phyloP scores from a whole-genome alignment of 2,329 filamentous ascomycete genomes.

The Cercospora sp. region DNA sequence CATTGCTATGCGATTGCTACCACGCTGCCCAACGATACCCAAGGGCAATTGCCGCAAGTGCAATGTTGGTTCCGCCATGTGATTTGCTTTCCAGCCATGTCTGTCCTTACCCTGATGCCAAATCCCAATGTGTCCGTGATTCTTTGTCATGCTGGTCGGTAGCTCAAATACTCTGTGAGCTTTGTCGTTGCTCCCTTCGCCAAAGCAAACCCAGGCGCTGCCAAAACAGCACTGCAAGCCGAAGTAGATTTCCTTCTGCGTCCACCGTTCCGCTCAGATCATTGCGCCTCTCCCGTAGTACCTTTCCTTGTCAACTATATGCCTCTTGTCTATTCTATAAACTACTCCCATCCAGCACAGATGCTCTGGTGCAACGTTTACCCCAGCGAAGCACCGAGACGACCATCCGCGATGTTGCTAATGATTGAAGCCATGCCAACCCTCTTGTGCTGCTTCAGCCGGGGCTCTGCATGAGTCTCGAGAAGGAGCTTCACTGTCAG shows the following conservation, averaged over 20 bases:
- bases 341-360: background rate
- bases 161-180: background rate
- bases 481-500: background rate
- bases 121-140: background rate
- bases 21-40: background rate
- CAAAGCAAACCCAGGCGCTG: background rate
- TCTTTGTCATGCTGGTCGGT: background rate
- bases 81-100: background rate
- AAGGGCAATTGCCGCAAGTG: background rate
- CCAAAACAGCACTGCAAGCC: background rate
- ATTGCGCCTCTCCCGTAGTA: background rate
- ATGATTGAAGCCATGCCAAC: background rate
- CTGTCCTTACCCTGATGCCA: background rate
- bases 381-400: background rate
- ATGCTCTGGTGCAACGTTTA: background rate
- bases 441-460: background rate
- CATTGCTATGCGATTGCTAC: background rate
- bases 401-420: background rate
- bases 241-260: background rate
- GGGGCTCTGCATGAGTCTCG: background rate
- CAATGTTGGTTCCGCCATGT: accelerated
- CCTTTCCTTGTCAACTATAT: background rate
- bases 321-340: background rate
- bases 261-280: background rate
- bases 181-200: background rate